Conservation (phyloP, 2,329 filamentous ascomycete genomes). For the Aspergillus hortae region DNA sequence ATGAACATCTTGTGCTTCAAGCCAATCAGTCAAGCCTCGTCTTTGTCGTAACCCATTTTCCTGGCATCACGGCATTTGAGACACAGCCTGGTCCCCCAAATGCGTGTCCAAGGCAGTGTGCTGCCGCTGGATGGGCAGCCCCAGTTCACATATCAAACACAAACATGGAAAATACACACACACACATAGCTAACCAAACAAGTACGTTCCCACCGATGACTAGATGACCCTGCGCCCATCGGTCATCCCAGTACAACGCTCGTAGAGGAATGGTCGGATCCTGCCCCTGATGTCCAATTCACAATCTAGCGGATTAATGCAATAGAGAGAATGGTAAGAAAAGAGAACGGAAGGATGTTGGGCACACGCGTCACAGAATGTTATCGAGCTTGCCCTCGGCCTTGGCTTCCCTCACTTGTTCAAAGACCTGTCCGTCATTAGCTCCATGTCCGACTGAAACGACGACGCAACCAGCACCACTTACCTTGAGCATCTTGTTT, state of each 20-base stretch:
- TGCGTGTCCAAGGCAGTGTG: conserved; percentile 10
- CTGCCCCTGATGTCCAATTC: conserved; percentile 24
- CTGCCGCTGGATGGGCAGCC: not conserved
- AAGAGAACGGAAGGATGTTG: conserved; percentile 10
- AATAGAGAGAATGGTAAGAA: conserved; percentile 24
- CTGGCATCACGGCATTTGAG: conserved; percentile 13
- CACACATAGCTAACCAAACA: not conserved
- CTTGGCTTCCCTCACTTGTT: conserved; percentile 84
- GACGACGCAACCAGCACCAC: conserved; percentile 14
- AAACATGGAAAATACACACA: not conserved
- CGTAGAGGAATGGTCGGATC: conserved; percentile 23
- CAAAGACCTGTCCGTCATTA: conserved; percentile 64
- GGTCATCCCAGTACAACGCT: conserved; percentile 17
- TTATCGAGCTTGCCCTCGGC: conserved; percentile 64
- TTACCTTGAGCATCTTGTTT: conserved; percentile 94
- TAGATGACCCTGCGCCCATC: conserved; percentile 13
- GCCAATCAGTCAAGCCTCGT: conserved; percentile 10
- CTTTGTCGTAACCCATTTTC: conserved; percentile 17
- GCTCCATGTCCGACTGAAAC: not conserved
- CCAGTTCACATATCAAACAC: conserved; percentile 6
- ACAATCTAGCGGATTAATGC: conserved; percentile 26
- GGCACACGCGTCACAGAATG: conserved; percentile 22
- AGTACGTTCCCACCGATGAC: conserved; percentile 11
- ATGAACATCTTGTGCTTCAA: conserved; percentile 18
- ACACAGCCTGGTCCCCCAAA: conserved; percentile 21